Evolutionary conservation across 2,329 filamentous ascomycete species (phyloP).

Genomic region (Aspergillus fumigatus): DNA sequence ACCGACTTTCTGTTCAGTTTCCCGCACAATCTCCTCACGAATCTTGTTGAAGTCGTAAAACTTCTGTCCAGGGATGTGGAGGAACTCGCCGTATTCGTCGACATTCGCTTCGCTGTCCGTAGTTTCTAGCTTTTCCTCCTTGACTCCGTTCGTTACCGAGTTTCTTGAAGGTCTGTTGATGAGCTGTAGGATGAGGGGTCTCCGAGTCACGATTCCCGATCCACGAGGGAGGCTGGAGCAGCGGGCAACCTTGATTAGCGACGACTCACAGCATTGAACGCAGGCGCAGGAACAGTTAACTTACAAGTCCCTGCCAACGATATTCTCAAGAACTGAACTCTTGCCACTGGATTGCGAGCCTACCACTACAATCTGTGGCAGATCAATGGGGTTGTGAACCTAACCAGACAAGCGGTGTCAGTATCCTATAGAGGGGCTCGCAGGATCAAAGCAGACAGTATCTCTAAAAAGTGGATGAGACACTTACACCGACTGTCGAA

Average conservation of each 20-base stretch:
- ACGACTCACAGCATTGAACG: not conserved
- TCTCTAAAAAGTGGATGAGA: not conserved
- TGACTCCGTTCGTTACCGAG: slow-evolving; percentile 65
- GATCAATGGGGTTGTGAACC: slow-evolving; percentile 98
- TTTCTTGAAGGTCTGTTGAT: slow-evolving; percentile 77
- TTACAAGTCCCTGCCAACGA: slow-evolving; percentile 97
- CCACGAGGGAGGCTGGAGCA: slow-evolving; percentile 79
- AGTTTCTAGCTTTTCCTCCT: slow-evolving; percentile 59
- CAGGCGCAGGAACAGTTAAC: slow-evolving; percentile 34
- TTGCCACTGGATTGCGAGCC: slow-evolving; percentile 99
- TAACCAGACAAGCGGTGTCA: slow-evolving; percentile 36
- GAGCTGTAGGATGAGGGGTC: slow-evolving; percentile 93
- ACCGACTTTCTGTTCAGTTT: slow-evolving; percentile 95
- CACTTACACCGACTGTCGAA: slow-evolving; percentile 79
- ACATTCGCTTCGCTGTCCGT: slow-evolving; percentile 83
- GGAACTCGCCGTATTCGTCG: slow-evolving; percentile 98
- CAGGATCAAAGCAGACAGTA: slow-evolving; percentile 2
- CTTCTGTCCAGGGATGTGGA: slow-evolving; percentile 96
- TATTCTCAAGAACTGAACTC: slow-evolving; percentile 98
- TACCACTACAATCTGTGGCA: slow-evolving; percentile 96
- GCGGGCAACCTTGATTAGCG: slow-evolving; percentile 20
- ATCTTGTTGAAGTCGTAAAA: slow-evolving; percentile 99
- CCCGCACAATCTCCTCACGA: slow-evolving; percentile 91
- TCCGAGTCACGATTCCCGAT: slow-evolving; percentile 92
- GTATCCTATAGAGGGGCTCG: slow-evolving; percentile 10